A percentile compares a stretch with the other conserved stretches of the same genome.
These are phyloP conservation scores for Mucor velutinosus DNA, from an alignment of 371 early-diverging fungal genomes.

Conservation along the genomic window DNA sequence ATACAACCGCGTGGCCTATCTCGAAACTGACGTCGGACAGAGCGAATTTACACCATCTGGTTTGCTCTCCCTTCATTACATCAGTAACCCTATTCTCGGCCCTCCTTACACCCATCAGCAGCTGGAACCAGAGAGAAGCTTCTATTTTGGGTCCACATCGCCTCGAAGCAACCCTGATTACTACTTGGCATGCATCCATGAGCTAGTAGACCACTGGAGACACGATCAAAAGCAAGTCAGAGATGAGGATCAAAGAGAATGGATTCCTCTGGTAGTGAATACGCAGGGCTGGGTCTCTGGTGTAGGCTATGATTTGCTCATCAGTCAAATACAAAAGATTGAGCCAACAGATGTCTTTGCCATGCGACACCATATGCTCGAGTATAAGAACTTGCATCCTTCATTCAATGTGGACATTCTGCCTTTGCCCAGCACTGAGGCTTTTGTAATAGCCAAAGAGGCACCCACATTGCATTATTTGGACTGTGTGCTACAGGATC, in stretches of 20 bases:
- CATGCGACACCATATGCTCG: conserved; percentile 15
- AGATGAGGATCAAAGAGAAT: conserved; percentile 13
- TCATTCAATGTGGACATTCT: conserved; percentile 32
- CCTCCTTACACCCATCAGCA: conserved; percentile 78
- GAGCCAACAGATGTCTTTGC: conserved; percentile 60
- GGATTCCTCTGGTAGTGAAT: conserved; percentile 77
- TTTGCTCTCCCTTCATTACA: conserved; percentile 68
- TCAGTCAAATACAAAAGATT: conserved; percentile 54
- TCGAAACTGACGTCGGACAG: conserved; percentile 87
- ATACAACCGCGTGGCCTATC: conserved; percentile 61
- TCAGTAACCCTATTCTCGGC: conserved; percentile 68
- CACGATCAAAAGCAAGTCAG: conserved; percentile 24
- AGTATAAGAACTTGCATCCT: conserved; percentile 34
- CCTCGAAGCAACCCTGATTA: conserved; percentile 71
- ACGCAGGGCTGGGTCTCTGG: conserved; percentile 86
- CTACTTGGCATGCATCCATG: conserved; percentile 62
- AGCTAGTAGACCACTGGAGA: conserved; percentile 58
- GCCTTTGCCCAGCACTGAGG: background rate
- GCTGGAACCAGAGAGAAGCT: conserved; percentile 54
- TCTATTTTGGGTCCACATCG: conserved; percentile 68
- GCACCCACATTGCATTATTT: conserved; percentile 21
- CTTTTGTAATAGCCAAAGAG: conserved; percentile 1
- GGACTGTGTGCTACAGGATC: conserved; percentile 10
- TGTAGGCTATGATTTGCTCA: conserved; percentile 70
- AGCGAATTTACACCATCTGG: conserved; percentile 79